A percentile compares a stretch with the other conserved stretches of the same genome.
These are phyloP conservation scores for Trametes pubescens DNA, from an alignment of 1,284 basidiomycete genomes.

Conservation along the genomic window DNA sequence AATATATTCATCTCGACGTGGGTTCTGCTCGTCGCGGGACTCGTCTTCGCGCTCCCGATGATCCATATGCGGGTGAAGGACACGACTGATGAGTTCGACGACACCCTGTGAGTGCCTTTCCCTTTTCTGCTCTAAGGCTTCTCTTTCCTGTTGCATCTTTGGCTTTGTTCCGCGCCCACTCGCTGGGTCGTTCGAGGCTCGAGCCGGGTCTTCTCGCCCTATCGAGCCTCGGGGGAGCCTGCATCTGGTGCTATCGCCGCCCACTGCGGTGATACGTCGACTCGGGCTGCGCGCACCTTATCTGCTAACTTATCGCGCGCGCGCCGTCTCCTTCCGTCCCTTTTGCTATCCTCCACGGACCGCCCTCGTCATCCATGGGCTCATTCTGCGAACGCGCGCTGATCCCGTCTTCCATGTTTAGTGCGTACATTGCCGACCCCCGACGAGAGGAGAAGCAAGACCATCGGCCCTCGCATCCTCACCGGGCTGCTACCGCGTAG, in stretches of 20 bases:
- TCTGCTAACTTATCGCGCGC: slow-evolving; percentile 6
- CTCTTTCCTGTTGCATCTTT: background rate
- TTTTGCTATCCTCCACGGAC: too few species aligned
- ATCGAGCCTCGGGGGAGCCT: background rate
- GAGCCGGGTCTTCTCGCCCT: background rate
- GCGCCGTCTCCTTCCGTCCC: too few species aligned
- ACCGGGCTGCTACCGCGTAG: background rate
- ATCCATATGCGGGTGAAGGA: slow-evolving; percentile 52
- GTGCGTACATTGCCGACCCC: slow-evolving; percentile 2
- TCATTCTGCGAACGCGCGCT: background rate
- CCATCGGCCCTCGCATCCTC: slow-evolving; percentile 1
- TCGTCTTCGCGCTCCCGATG: slow-evolving; percentile 56
- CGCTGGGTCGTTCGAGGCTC: background rate
- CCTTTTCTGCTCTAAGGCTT: background rate
- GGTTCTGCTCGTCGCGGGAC: slow-evolving; percentile 50
- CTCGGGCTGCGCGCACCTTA: background rate
- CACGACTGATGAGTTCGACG: slow-evolving; percentile 43
- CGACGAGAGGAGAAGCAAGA: slow-evolving; percentile 7
- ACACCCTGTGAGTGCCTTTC: slow-evolving; percentile 38
- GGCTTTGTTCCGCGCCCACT: background rate
- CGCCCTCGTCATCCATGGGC: background rate
- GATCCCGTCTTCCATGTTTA: slow-evolving; percentile 2
- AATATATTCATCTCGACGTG: slow-evolving; percentile 55
- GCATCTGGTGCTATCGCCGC: background rate
- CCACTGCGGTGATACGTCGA: background rate